Base-by-base conservation (phyloP, 2,329 filamentous ascomycete genomes). In the Microcyclospora tardicrescens region DNA sequence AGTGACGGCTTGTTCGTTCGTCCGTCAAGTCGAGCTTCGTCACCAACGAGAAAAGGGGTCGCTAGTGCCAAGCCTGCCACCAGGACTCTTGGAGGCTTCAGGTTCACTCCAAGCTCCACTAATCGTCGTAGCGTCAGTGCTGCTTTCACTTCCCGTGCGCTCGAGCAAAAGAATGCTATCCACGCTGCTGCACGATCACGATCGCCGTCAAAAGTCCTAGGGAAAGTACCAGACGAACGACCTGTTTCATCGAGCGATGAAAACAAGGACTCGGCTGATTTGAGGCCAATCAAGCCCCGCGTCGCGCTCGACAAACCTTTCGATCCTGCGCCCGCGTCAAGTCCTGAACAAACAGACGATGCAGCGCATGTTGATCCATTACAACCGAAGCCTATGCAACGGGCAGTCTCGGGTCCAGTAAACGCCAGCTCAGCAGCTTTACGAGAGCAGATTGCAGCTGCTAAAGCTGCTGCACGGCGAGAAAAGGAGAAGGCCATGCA, bases 401-500 rank as follows among this genome's bases (percentile, higher is more conserved):
- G 16, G 27, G 36, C 16, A 50, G 31, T 56, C 55, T 9, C 54
- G 56, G 12, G 49, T 16, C 15, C 38, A 14, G 32, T 34, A 12
- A 43, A 39, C 16, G 37, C 83, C 51, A 86, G 86, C 0, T 95
- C 89, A 0, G 68, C 73, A 12, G 79, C 86, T 1, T 64, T 98
- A 11, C 77, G 91, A 28, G 85, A 95, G 37, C 87, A 91, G 38
- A 95, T 96, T 45, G 85, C 87, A 29, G 89, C 87, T 51, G 89
- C 91, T 1, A 93, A 89, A 56, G 86, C 86, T 2, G 83, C 85
- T 2, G 81, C 50, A 15, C 44, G 51, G 5, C 56, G 51, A 40
- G 46, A 54, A 30, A 52, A 50, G 36, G 48, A 37, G 10, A 52
- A 47, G 42, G 19, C 19, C 19, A 24, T 24, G 19, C 46, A 49